A percentile compares a stretch with the other conserved stretches of the same genome.
These are phyloP conservation scores for Pichia pseudocactophila DNA, from an alignment of 805 yeast genomes.

Conservation along the genomic window DNA sequence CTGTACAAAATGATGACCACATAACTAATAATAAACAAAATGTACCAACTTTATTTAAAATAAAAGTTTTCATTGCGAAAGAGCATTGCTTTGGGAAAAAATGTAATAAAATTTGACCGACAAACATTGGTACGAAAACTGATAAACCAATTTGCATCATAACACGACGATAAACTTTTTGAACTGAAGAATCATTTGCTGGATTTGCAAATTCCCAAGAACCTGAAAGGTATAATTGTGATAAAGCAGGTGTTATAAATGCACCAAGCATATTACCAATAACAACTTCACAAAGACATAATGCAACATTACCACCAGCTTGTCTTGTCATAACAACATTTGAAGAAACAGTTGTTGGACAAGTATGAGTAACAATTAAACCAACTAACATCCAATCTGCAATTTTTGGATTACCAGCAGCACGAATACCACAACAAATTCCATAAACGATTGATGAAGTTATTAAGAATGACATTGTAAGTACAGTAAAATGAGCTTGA, in stretches of 20 bases:
- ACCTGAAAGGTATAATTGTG: slow-evolving; percentile 56
- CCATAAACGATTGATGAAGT: slow-evolving; percentile 49
- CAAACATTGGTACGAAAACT: slow-evolving; percentile 76
- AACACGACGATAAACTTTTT: slow-evolving; percentile 56
- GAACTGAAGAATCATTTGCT: slow-evolving; percentile 44
- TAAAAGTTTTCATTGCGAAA: slow-evolving; percentile 49
- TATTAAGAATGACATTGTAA: slow-evolving; percentile 59
- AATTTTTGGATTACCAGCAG: slow-evolving; percentile 48
- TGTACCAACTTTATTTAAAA: slow-evolving; percentile 64
- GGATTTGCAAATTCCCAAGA: slow-evolving; percentile 79
- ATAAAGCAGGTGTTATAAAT: slow-evolving; percentile 76
- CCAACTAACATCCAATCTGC: slow-evolving; percentile 77
- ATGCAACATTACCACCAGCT: slow-evolving; percentile 70
- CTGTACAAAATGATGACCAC: slow-evolving; percentile 66
- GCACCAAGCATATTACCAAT: slow-evolving; percentile 82
- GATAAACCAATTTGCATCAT: slow-evolving; percentile 80
- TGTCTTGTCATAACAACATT: slow-evolving; percentile 86
- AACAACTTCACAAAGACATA: slow-evolving; percentile 77
- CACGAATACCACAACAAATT: slow-evolving; percentile 54
- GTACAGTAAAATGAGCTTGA: slow-evolving; percentile 74
- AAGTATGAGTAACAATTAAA: slow-evolving; percentile 69
- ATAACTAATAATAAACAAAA: slow-evolving; percentile 64
- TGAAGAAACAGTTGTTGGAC: slow-evolving; percentile 89
- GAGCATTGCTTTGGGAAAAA: slow-evolving; percentile 55
- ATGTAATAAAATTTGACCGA: slow-evolving; percentile 80